Conservation (phyloP, 73 alveolate genomes). For the Blepharisma stoltei region DNA sequence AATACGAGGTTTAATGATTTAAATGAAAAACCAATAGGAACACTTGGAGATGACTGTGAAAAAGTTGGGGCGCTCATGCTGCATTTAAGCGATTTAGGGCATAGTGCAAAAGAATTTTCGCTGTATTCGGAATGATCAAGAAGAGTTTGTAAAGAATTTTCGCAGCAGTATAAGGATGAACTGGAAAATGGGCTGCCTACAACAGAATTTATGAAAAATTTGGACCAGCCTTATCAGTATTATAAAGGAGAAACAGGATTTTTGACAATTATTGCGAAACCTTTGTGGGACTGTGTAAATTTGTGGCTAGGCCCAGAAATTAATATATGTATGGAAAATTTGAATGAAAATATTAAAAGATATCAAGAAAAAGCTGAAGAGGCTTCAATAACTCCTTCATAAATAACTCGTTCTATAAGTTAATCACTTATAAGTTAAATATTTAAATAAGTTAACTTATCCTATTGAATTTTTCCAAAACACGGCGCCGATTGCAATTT, state of each 20-base stretch:
- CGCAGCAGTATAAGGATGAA: conserved; percentile 16
- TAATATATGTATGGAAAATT: background rate
- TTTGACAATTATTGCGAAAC: conserved; percentile 39
- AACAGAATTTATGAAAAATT: conserved; percentile 24
- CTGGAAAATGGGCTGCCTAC: background rate
- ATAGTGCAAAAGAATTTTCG: background rate
- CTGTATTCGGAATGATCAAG: background rate
- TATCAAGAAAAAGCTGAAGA: conserved; percentile 7
- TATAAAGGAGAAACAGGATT: conserved; percentile 36
- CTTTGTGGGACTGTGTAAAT: conserved; percentile 31
- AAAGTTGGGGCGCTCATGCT: background rate
- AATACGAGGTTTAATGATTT: conserved; percentile 18
- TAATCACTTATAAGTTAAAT: too few species aligned
- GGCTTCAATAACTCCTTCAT: too few species aligned
- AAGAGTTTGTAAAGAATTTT: conserved; percentile 9
- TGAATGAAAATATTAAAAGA: background rate
- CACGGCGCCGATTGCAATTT: too few species aligned
- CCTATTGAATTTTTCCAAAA: too few species aligned
- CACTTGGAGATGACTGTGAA: conserved; percentile 32
- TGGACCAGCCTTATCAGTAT: conserved; percentile 24
- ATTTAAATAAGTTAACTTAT: too few species aligned
- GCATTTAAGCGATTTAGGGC: background rate
- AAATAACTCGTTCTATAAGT: too few species aligned
- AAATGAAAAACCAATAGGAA: background rate
- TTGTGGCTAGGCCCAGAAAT: conserved; percentile 12